phyloP scores from a whole-genome alignment of 495 filamentous ascomycete species.

The Trichoderma asperelloides region DNA sequence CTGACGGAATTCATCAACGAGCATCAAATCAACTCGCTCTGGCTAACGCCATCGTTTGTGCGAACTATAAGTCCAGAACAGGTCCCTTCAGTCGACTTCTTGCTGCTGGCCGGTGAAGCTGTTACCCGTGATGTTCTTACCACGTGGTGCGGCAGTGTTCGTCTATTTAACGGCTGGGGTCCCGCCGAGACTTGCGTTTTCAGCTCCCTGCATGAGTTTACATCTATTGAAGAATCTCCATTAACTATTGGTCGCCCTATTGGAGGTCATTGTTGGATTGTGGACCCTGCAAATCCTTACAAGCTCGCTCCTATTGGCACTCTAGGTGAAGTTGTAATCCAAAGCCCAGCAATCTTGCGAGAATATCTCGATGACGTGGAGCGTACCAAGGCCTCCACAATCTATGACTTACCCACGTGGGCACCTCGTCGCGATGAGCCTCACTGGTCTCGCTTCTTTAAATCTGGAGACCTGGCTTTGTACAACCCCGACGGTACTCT shows the following conservation, averaged over 20 bases:
- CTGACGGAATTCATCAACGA: not conserved
- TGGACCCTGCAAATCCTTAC: conserved; percentile 40
- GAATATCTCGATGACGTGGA: conserved; percentile 39
- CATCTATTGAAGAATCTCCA: conserved; percentile 13
- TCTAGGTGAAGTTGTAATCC: conserved; percentile 36
- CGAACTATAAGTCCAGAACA: conserved; percentile 21
- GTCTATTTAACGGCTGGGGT: not conserved
- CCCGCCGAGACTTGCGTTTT: conserved; percentile 29
- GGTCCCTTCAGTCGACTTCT: not conserved
- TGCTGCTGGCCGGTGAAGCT: conserved; percentile 1
- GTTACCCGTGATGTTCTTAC: not conserved
- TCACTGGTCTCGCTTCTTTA: conserved; percentile 25
- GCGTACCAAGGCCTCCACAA: conserved; percentile 4
- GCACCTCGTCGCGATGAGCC: conserved; percentile 13
- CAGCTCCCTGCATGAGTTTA: conserved; percentile 22
- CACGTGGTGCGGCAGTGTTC: not conserved
- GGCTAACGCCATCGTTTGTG: conserved; percentile 44
- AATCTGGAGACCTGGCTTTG: conserved; percentile 46
- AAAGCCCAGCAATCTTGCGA: conserved; percentile 30
- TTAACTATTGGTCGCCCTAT: conserved; percentile 42
- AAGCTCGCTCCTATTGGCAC: conserved; percentile 40
- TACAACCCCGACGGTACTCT: conserved; percentile 35
- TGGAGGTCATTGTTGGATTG: conserved; percentile 43
- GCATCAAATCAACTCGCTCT: conserved; percentile 28
- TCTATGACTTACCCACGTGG: not conserved